Evolutionary conservation across 768 basidiomycete genomes (phyloP).

Genomic region (Ramaria sp.): DNA sequence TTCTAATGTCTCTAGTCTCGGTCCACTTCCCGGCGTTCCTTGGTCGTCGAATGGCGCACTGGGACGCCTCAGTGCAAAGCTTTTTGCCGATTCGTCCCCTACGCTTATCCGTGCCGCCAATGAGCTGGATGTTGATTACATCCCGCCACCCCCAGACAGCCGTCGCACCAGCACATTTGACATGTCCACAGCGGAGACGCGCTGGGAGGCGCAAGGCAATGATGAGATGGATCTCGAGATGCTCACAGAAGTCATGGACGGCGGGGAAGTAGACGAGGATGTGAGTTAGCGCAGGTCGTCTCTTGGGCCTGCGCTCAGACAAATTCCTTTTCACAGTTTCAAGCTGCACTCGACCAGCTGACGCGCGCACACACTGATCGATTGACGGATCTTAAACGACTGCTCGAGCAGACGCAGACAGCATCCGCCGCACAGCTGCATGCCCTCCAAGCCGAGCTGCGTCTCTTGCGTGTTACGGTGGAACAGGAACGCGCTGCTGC

Average conservation of each 20-base stretch:
- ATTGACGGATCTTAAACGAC: slow-evolving; percentile 63
- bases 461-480: slow-evolving; percentile 45
- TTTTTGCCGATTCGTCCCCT: slow-evolving; percentile 3
- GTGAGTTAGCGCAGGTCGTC: slow-evolving; percentile 24
- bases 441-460: slow-evolving; percentile 73
- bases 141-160: slow-evolving; percentile 20
- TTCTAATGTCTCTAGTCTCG: slow-evolving; percentile 7
- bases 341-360: slow-evolving; percentile 31
- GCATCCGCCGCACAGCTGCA: slow-evolving; percentile 74
- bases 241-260: slow-evolving; percentile 44
- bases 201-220: slow-evolving; percentile 15
- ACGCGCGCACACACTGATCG: slow-evolving; percentile 37
- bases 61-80: slow-evolving; percentile 3
- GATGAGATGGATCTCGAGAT: slow-evolving; percentile 63
- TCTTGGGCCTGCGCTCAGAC: background rate
- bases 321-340: slow-evolving; percentile 29
- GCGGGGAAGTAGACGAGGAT: slow-evolving; percentile 61
- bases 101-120: slow-evolving; percentile 12
- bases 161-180: slow-evolving; percentile 16
- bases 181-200: slow-evolving; percentile 21
- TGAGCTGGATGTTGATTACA: slow-evolving; percentile 17
- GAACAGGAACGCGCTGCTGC: slow-evolving; percentile 14
- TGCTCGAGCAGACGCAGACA: slow-evolving; percentile 73
- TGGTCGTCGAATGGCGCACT: slow-evolving; percentile 9
- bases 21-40: slow-evolving; percentile 4